Evolutionary conservation across 2,329 filamentous ascomycete genomes (phyloP), one percentile per base, ranked within the genome.

Genomic region (Trichocomaceae sp.): DNA sequence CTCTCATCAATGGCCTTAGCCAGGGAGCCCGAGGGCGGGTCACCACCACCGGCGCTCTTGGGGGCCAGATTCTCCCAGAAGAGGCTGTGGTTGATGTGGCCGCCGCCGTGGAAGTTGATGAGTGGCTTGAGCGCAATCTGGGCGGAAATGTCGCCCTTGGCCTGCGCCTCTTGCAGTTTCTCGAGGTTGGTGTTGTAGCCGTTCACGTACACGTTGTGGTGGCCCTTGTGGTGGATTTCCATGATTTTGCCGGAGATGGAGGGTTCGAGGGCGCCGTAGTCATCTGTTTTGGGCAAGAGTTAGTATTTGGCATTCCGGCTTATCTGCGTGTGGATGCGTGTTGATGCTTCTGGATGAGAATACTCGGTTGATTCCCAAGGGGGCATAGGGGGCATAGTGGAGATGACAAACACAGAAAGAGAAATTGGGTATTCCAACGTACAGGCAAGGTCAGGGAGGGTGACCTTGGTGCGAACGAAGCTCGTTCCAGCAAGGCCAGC

Each of bases 141-240:
- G 12, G 78, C 70, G 51, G 76, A 63, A 61, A 83, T 79, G 66
- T 84, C 79, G 55, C 73, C 69, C 62, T 77, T 78, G 50, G 71
- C 66, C 62, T 80, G 74, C 10, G 81, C 81, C 60, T 83, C 79
- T 56, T 79, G 77, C 60, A 88, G 75, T 69, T 91, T 84, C 73
- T 90, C 84, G 62, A 83, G 77, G 56, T 88, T 86, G 58, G 85
- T 80, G 78, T 96, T 96, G 79, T 88, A 88, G 71, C 86, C 87
- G 74, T 85, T 93, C 64, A 96, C 89, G 72, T 96, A 96, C 67
- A 90, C 91, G 75, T 92, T 85, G 79, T 96, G 91, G 81, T 96
- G 90, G 76, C 90, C 92, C 77, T 83, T 85, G 83, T 96, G 88
- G 80, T 96, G 91, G 46, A 95, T 83, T 78, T 95, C 88, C 91